Evolutionary conservation across 805 yeast genomes (phyloP), one percentile per base, ranked within the genome.

Genomic region (Wickerhamiella sergipiensis): DNA sequence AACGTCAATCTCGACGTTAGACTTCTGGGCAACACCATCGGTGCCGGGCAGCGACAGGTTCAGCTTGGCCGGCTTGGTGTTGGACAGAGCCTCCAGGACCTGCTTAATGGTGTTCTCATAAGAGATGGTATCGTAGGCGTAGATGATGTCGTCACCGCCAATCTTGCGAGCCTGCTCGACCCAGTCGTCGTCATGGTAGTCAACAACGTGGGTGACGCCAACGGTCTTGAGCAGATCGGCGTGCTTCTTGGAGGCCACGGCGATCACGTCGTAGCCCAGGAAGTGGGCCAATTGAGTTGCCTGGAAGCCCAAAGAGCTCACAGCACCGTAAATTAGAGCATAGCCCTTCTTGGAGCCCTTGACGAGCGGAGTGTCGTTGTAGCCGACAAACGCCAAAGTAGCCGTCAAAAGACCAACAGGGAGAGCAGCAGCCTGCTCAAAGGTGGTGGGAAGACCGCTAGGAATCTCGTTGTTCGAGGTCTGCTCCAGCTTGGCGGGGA

Each of bases 381-480:
- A 58, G 66, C 63, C 50, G 58, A 58, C 47, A 69, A 70, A 21
- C 71, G 67, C 52, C 61, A 59, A 36, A 31, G 73, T 77, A 18
- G 75, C 70, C 3, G 85, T 81, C 48, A 65, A 67, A 46, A 76
- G 60, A 17, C 80, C 74, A 49, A 79, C 67, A 33, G 82, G 76
- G 38, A 79, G 60, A 8, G 82, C 66, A 3, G 84, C 81, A 18
- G 86, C 86, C 55, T 74, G 83, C 67, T 81, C 87, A 57, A 70
- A 80, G 15, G 81, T 67, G 39, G 63, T 65, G 24, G 78, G 63
- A 0, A 60, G 55, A 12, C 75, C 77, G 22, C 67, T 55, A 40
- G 72, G 66, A 29, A 66, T 47, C 7, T 61, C 64, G 17, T 58
- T 62, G 2, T 18, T n/a, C 6, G 23, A 12, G 31, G 55, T 48